phyloP scores from a whole-genome alignment of 495 filamentous ascomycete species.

The Lasiosphaeriaceae sp. region DNA sequence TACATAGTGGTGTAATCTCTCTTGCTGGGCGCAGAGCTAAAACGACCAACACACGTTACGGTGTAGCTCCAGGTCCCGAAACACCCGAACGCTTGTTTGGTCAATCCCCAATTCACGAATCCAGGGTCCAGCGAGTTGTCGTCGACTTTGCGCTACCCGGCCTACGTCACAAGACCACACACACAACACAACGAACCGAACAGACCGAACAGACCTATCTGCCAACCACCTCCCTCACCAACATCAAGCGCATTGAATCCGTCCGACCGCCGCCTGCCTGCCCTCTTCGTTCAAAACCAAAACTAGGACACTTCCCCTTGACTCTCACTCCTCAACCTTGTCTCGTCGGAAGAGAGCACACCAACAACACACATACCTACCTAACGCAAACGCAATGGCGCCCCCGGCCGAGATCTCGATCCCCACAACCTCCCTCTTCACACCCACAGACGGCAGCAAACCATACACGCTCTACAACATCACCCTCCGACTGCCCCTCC shows the following conservation, averaged over 20 bases:
- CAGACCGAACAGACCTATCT: too few relatives aligned
- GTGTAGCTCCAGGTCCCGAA: neutral
- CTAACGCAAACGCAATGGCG: constrained; percentile 50
- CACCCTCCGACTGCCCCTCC: constrained; percentile 78
- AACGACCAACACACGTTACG: too few relatives aligned
- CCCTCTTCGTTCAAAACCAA: too few relatives aligned
- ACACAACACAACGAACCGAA: neutral
- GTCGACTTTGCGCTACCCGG: neutral
- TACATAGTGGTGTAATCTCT: too few relatives aligned
- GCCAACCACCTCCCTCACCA: too few relatives aligned
- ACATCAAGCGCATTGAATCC: too few relatives aligned
- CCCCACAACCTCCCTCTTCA: constrained; percentile 63
- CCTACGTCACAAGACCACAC: neutral
- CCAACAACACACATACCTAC: neutral
- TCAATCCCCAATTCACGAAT: too few relatives aligned
- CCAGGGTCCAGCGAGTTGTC: neutral
- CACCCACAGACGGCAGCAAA: constrained; percentile 51
- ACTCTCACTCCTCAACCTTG: neutral
- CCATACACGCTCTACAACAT: constrained; percentile 92
- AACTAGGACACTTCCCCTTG: neutral
- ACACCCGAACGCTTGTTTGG: neutral
- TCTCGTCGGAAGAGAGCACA: neutral
- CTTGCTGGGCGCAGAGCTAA: too few relatives aligned
- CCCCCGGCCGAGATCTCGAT: constrained; percentile 77
- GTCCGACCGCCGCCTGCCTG: too few relatives aligned